phyloP scores from a whole-genome alignment of 768 basidiomycete species.

The Tylopilus rubrobrunneus region DNA sequence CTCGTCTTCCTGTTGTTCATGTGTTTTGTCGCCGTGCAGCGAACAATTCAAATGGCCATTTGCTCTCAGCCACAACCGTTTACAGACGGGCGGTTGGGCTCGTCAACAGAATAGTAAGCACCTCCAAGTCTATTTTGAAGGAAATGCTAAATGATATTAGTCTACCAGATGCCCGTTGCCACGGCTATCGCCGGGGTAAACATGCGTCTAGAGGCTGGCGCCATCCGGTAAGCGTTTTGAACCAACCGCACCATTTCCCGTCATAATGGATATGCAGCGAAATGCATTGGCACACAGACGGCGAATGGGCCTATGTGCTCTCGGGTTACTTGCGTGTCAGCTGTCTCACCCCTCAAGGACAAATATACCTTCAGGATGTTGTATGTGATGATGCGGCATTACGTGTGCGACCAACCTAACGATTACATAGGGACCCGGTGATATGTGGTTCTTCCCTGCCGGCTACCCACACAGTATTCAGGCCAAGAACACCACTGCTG shows the following conservation, averaged over 20 bases:
- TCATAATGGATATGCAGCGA: too few species aligned
- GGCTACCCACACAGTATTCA: slow-evolving; percentile 55
- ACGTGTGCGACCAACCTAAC: too few species aligned
- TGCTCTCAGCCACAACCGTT: slow-evolving; percentile 14
- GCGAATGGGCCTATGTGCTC: too few species aligned
- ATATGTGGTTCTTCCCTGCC: slow-evolving; percentile 59
- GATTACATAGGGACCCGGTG: slow-evolving; percentile 18
- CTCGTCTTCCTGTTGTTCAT: neutral
- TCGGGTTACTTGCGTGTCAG: too few species aligned
- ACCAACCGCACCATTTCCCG: slow-evolving; percentile 11
- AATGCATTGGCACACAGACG: too few species aligned
- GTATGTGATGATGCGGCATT: too few species aligned
- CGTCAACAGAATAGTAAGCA: slow-evolving; percentile 48
- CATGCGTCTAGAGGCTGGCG: neutral
- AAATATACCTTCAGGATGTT: too few species aligned
- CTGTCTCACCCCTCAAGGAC: too few species aligned
- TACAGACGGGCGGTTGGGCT: slow-evolving; percentile 54
- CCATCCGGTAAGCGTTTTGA: slow-evolving; percentile 15
- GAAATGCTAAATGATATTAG: slow-evolving; percentile 15
- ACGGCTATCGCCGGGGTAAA: slow-evolving; percentile 7
- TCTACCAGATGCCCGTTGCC: slow-evolving; percentile 36
- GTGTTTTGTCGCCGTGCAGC: slow-evolving; percentile 12
- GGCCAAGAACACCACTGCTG: slow-evolving; percentile 28
- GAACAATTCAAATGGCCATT: slow-evolving; percentile 58
- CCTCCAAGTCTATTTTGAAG: too few species aligned